Evolutionary conservation across 495 filamentous ascomycete species (phyloP).

Genomic region (Astrothelium subdiscretum): DNA sequence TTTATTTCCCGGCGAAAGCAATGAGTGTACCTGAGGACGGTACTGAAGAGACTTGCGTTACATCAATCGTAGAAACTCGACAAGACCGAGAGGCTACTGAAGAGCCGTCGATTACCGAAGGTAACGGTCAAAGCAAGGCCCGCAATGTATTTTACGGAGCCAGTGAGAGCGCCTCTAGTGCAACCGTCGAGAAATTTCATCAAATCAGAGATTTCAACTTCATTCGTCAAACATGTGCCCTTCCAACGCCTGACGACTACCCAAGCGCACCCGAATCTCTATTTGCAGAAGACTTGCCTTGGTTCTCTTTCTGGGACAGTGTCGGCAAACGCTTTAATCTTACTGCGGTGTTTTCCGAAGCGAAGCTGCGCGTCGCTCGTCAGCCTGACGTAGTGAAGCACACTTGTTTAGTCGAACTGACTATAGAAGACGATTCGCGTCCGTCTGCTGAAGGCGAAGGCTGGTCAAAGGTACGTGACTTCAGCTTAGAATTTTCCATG

Average conservation of each 20-base stretch:
- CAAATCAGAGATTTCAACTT: not conserved
- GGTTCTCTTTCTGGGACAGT: not conserved
- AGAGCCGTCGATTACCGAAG: too few species aligned
- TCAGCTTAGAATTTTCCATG: not conserved
- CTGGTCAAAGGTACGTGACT: not conserved
- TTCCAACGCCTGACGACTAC: not conserved
- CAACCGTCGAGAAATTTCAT: not conserved
- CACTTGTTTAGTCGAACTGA: not conserved
- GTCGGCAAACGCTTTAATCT: not conserved
- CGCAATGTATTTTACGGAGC: not conserved
- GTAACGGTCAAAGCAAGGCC: not conserved
- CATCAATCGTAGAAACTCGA: too few species aligned
- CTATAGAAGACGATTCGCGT: not conserved
- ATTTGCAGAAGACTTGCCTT: not conserved
- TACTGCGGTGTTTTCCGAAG: not conserved
- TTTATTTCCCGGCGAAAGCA: too few species aligned
- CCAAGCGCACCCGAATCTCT: not conserved
- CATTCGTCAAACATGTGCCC: not conserved
- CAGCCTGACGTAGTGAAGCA: not conserved
- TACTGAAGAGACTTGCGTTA: too few species aligned
- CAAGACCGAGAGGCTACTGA: too few species aligned
- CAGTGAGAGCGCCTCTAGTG: not conserved
- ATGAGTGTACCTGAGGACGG: too few species aligned
- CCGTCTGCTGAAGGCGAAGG: not conserved
- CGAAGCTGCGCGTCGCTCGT: not conserved